Percentiles rank a stretch among this genome's conserved stretches.
These are phyloP conservation scores for Halenospora varia DNA, from an alignment of 495 filamentous ascomycete species.

Conservation along the genomic window DNA sequence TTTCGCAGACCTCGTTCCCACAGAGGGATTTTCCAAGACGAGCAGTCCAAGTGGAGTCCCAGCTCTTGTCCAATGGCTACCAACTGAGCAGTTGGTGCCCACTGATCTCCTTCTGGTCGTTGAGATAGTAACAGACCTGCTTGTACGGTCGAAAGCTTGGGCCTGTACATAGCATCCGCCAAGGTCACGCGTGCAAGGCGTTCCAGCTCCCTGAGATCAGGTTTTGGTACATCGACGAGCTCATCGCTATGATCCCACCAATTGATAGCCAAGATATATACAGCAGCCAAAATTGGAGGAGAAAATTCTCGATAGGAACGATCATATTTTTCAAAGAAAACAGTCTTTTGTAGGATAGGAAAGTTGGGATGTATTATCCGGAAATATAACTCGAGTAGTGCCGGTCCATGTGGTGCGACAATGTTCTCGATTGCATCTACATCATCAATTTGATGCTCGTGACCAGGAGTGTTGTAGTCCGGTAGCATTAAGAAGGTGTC, in stretches of 20 bases:
- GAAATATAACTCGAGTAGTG: conserved; percentile 84
- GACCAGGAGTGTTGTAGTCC: conserved; percentile 57
- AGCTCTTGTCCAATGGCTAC: conserved; percentile 78
- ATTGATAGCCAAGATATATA: conserved; percentile 87
- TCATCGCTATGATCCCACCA: conserved; percentile 78
- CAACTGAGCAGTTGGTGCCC: conserved; percentile 81
- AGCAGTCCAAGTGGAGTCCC: conserved; percentile 82
- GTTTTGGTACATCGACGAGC: conserved; percentile 58
- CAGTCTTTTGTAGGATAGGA: conserved; percentile 82
- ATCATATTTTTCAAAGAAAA: conserved; percentile 81
- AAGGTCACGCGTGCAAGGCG: conserved; percentile 69
- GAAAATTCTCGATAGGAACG: conserved; percentile 73
- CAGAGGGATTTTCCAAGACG: conserved; percentile 78
- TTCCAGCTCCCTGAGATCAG: conserved; percentile 74
- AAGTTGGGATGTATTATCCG: conserved; percentile 84
- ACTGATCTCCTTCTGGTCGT: conserved; percentile 79
- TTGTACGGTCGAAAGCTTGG: conserved; percentile 91
- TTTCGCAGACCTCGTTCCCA: conserved; percentile 85
- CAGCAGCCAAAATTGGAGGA: conserved; percentile 77
- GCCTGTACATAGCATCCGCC: conserved; percentile 71
- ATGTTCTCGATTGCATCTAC: conserved; percentile 77
- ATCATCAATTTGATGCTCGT: conserved; percentile 58
- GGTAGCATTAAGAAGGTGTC: conserved; percentile 82
- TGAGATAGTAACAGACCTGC: conserved; percentile 87
- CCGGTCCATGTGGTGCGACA: conserved; percentile 76